Base-by-base conservation (phyloP, 495 filamentous ascomycete genomes). In the Clohesyomyces aquaticus region DNA sequence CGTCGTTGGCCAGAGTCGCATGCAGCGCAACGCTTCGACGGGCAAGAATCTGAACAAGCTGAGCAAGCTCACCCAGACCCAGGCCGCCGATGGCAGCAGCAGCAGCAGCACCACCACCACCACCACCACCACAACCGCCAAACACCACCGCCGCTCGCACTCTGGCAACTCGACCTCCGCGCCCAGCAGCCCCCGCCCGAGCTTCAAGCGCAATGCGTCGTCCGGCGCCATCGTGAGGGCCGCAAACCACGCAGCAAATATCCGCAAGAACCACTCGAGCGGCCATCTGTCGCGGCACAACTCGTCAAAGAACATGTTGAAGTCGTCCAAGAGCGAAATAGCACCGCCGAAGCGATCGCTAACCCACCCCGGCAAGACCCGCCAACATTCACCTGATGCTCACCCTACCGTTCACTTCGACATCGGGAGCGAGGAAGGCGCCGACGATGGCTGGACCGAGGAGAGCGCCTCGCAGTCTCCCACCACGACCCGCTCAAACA, bases 401-500 rank as follows among this genome's bases (percentile, higher is more conserved):
- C 63, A 70, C 35, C 63, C 63, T 26, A 67, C 67, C 1, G 70
- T 72, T 11, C 70, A 68, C 27, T 72, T 72, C 47, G 70, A 70
- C 57, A 35, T 72, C 6, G 69, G 69, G 14, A 66, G 71, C 23
- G 68, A 43, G 4, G 63, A 74, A 35, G 64, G 38, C 12, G 54
- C 59, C n/a, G 76, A 77, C 61, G 68, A 77, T 50, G 75, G 66
- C 16, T 78, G 76, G 76, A 78, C 76, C 14, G 76, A 78, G 38
- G 71, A 77, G 26, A 78, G 76, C 52, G 72, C 73, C 2, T 77
- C 75, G 25, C 75, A 76, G 53, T 77, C 75, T 49, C 76, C 76
- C 23, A 72, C 61, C 41, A 77, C 75, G n/a, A 78, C 76, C 45
- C 67, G 76, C 28, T 65, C 71, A 21, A 75, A 76, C 55, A 77